Base-by-base conservation (phyloP, 208 protist species). In the Strigomonas culicis region DNA sequence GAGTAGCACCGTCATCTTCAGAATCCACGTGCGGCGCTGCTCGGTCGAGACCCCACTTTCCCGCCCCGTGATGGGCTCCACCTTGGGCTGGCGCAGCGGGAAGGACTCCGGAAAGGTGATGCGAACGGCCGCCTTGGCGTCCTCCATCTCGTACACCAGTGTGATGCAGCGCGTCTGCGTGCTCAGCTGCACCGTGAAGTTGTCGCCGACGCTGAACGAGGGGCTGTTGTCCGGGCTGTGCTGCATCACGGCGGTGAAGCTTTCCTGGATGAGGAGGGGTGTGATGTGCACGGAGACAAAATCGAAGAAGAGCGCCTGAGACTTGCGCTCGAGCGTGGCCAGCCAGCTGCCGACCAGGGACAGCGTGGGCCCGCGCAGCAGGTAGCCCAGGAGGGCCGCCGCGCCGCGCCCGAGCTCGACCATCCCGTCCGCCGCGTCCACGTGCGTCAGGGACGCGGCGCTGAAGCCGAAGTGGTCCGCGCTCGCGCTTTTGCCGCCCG, bases 1-100 rank as follows among this genome's bases (percentile, higher is more conserved):
- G n/a, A 97, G 77, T 24, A 93, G 75, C 28, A 71, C 82, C 2
- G 88, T 93, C 88, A 97, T 97, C 58, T 83, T 79, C 44, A 97
- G 77, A 77, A 95, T 88, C 94, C 92, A 96, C 47, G 75, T 55
- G 11, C 90, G 88, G 83, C 81, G 96, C 75, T 88, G 83, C 22
- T 86, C 82, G 27, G 79, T 68, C 24, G 78, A 84, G 0, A 97
- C 79, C 47, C 91, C 90, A 41, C 76, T 88, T 24, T 80, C 86
- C 21, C 80, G 70, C 0, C 74, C 77, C 53, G 68, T 92, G 41
- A 78, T 75, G 70, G 72, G 72, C 50, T 74, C 79, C 21, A 93
- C 83, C 4, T 36, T 59, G 0, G 86, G 83, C 32, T 68, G 77
- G 21, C 68, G 69, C 59, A 97, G 75, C 11, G 92, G 92, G 72